These are phyloP conservation scores for Xylaria multiplex DNA, from an alignment of 2,329 filamentous ascomycete genomes.

Conservation along the genomic window DNA sequence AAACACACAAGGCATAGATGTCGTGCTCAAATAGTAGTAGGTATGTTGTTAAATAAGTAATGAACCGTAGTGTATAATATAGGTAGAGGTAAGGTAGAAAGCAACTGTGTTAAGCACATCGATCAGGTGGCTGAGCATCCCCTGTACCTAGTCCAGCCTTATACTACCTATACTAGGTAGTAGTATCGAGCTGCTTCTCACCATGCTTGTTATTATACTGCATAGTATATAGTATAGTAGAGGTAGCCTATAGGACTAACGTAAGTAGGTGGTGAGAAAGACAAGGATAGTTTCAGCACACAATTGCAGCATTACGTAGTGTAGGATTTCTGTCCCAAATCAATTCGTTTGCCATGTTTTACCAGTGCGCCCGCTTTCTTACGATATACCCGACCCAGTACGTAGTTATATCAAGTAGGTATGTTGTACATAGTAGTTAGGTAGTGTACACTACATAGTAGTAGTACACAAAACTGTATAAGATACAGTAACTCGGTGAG, in stretches of 20 bases:
- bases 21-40: conserved; percentile 18
- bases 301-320: conserved; percentile 30
- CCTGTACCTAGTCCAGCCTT: conserved; percentile 43
- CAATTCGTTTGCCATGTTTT: conserved; percentile 11
- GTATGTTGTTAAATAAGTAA: background rate
- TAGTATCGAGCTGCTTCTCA: conserved; percentile 11
- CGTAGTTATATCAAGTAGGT: background rate
- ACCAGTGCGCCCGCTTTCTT: background rate
- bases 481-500: background rate
- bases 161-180: conserved; percentile 3
- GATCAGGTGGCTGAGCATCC: conserved; percentile 41
- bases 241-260: background rate
- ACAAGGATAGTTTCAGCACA: conserved; percentile 33
- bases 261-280: background rate
- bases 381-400: background rate
- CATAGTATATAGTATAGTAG: no score
- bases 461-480: background rate
- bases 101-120: background rate
- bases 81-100: background rate
- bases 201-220: background rate
- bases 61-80: no score
- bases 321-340: conserved; percentile 14
- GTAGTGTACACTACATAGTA: no score
- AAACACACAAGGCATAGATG: conserved; percentile 34
- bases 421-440: no score